These are phyloP conservation scores for Talaromyces nanjingensis DNA, from an alignment of 495 filamentous ascomycete species.

Conservation along the genomic window DNA sequence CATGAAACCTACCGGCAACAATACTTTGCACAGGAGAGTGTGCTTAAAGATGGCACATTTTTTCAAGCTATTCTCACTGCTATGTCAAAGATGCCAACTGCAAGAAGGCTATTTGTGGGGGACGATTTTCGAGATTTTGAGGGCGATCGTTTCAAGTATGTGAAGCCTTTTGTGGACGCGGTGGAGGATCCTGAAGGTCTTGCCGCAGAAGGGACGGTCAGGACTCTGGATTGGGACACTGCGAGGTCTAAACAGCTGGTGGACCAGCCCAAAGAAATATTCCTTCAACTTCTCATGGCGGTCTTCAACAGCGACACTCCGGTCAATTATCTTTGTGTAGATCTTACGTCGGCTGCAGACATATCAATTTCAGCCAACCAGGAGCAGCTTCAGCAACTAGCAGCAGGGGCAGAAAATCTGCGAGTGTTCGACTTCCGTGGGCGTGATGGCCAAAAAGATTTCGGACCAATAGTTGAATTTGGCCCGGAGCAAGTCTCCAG, in stretches of 20 bases:
- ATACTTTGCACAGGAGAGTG: background rate
- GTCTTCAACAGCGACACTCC: background rate
- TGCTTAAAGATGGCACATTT: background rate
- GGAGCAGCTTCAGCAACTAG: slow-evolving; percentile 1
- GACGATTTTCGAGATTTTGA: background rate
- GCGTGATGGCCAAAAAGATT: background rate
- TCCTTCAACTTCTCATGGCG: background rate
- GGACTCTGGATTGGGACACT: background rate
- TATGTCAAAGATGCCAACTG: background rate
- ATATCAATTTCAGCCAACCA: background rate
- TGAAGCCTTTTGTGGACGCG: background rate
- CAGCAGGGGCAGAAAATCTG: background rate
- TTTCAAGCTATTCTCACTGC: background rate
- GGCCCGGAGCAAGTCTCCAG: background rate
- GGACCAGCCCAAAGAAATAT: background rate
- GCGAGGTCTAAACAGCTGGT: background rate
- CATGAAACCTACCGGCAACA: background rate
- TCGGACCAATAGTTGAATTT: background rate
- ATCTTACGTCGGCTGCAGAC: background rate
- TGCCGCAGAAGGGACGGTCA: background rate
- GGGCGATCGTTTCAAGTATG: background rate
- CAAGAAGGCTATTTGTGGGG: background rate
- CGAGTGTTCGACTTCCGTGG: background rate
- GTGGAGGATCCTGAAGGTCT: background rate
- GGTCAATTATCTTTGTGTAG: background rate